Evolutionary conservation across 441 rosid genomes (phyloP).

Genomic region (Corymbia citriodora): DNA sequence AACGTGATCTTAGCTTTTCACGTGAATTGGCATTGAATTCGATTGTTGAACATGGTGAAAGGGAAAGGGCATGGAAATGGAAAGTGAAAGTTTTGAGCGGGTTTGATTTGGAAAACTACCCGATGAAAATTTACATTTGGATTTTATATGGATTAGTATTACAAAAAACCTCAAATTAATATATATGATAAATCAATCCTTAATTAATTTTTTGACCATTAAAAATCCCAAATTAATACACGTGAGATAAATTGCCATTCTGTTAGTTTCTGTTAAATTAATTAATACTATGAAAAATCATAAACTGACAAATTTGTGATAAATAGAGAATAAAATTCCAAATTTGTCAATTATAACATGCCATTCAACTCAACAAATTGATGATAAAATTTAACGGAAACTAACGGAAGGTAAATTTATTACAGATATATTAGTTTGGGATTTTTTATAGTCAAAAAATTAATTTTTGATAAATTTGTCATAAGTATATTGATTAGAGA

Average conservation of each 20-base stretch:
- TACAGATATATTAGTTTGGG: accelerated
- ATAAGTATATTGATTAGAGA: too few relatives aligned
- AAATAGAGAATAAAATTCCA: too few relatives aligned
- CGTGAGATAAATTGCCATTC: accelerated
- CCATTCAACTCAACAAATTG: accelerated
- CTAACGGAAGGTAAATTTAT: too few relatives aligned
- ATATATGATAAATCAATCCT: accelerated
- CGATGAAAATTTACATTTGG: background rate
- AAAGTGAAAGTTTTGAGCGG: background rate
- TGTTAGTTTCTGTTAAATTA: accelerated
- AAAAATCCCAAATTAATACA: accelerated
- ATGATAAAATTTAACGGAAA: too few relatives aligned
- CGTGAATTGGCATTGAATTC: background rate
- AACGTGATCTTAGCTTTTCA: background rate
- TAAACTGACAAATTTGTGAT: too few relatives aligned
- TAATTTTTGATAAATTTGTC: background rate
- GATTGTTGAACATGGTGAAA: background rate
- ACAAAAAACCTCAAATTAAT: too few relatives aligned
- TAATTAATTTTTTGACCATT: too few relatives aligned
- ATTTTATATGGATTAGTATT: background rate
- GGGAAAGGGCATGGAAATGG: background rate
- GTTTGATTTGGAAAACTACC: background rate
- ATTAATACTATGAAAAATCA: too few relatives aligned
- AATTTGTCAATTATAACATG: accelerated
- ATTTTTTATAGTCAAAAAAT: too few relatives aligned